Base-by-base conservation (phyloP, 192 early-diverging fungal species). In the Backusella mclennaniae region DNA sequence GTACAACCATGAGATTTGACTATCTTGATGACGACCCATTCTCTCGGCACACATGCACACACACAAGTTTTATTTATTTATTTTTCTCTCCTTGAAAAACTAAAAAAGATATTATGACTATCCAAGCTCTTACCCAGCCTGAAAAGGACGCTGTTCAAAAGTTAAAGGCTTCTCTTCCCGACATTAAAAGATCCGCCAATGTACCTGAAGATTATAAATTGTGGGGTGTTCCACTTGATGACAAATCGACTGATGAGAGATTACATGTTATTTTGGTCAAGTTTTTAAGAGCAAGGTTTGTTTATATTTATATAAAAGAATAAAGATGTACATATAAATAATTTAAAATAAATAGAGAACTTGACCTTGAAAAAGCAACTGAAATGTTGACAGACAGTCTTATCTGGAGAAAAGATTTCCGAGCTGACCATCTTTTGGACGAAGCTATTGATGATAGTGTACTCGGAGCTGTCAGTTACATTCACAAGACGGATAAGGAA, bases 231-330 rank as follows among this genome's bases (percentile, higher is more conserved):
- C 66, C 79, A 1, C 79, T 91, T 38, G 75, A 83, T 29, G 76
- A 83, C 14, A 36, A 79, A 17, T 79, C 82, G 8, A 71, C 21
- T 8, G 89, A 91, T 76, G 76, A 82, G 52, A 83, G 87, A 29
- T 44, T 91, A 21, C 84, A 88, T 67, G 88, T 91, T 12, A 78
- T 91, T 29, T 66, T 91, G 56, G 70, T 82, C 42, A 91, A 91
- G 82, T 91, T 89, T 73, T 73, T 91, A 49, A 79, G 78, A 66
- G 89, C 89, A 17, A 85, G 89, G 76, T 85, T 73, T 49, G 75
- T 15, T 11, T 31, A 15, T 42, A n/a, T 17, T 31, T 46, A 31
- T 41, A n/a, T 44, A 46, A n/a, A 42, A 41, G 21, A 69, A 41
- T 6, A 26, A 19, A 26, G 38, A 39, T 12, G 11, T 39, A 41